Evolutionary conservation across 2,329 filamentous ascomycete genomes (phyloP), one percentile per base, ranked within the genome.

Genomic region (Stagonosporopsis cucurbitacearum): DNA sequence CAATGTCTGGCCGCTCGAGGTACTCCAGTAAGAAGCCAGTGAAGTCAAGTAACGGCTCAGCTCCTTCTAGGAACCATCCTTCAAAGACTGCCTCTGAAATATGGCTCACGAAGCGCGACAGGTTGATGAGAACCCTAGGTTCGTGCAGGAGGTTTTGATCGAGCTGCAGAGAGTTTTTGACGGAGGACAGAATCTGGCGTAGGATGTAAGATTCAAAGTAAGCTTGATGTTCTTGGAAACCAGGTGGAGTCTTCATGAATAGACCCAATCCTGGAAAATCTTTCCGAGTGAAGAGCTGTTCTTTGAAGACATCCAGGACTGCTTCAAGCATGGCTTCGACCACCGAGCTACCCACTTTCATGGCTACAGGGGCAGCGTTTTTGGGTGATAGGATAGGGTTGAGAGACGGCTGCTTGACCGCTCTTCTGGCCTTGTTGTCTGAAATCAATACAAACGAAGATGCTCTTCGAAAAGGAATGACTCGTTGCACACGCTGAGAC

Each of bases 151-250:
- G 78, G 51, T 88, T 86, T 66, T 90, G 86, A 60, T 93, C 85
- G 2, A 88, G 77, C 57, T 91, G 86, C 8, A 98, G 82, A 20
- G 86, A 82, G 54, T 84, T 89, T 30, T 85, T 85, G 15, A 96
- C 78, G 26, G 89, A 86, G 3, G 86, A 83, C 41, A 97, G 84
- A 0, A 90, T 87, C 61, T 88, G 89, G 25, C 88, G 86, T 19
- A 98, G 79, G 3, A 98, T 80, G 70, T 93, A 97, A 0, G 95
- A 96, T 70, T 96, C 92, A 63, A 99, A 97, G 72, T 93, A 96
- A 0, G 92, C 92, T 68, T 97, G 93, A 65, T 98, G 92, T 71
- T 98, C 95, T 64, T 94, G 86, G 68, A 96, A 96, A 0, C 94
- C 93, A 0, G 95, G 92, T 1, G 96, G 95, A 0, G 94, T 89